Evolutionary conservation across 768 basidiomycete species (phyloP), one percentile per base, ranked within the genome.

Genomic region (Lentinula raphanica): DNA sequence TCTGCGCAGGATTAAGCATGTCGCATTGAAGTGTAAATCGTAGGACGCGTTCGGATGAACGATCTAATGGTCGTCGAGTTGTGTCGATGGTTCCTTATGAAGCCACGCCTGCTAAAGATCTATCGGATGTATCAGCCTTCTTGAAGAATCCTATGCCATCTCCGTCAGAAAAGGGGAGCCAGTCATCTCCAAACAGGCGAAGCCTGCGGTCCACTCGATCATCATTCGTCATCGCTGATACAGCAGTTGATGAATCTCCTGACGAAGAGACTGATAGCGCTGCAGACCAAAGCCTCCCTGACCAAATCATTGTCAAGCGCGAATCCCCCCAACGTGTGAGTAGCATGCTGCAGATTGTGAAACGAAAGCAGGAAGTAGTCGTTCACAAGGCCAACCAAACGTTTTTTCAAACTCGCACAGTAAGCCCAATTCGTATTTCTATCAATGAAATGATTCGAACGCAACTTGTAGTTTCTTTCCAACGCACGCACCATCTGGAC

Each of bases 401-500:
- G 38, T 63, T 79, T 17, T 64, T 68, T 25, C 65, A 69, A 32
- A 59, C 77, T 38, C 76, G 74, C 55, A 63, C 60, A 54, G 80
- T 79, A 60, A 57, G 74, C 72, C 5, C 48, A 32, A 19, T 31
- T 46, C 49, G 23, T 28, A 40, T 7, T 51, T 42, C n/a, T 49
- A 29, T 5, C 27, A 23, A 60, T 62, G 27, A 50, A 57, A 15
- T 63, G 31, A 60, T 38, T 40, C 54, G 3, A 28, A 31, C 23
- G n/a, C 25, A 54, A n/a, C 9, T 13, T 44, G 9, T 56, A 82
- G 87, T 80, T 82, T 54, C 73, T 88, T 9, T 89, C 88, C n/a
- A 82, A 82, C 61, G 83, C 87, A 1, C 75, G 74, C 36, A 84
- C 85, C 58, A 83, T 89, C 44, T 84, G 80, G 75, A 74, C 76